A percentile compares a stretch with the other conserved stretches of the same genome.
Conservation (phyloP, 208 protist species). For the Histomonas meleagridis region DNA sequence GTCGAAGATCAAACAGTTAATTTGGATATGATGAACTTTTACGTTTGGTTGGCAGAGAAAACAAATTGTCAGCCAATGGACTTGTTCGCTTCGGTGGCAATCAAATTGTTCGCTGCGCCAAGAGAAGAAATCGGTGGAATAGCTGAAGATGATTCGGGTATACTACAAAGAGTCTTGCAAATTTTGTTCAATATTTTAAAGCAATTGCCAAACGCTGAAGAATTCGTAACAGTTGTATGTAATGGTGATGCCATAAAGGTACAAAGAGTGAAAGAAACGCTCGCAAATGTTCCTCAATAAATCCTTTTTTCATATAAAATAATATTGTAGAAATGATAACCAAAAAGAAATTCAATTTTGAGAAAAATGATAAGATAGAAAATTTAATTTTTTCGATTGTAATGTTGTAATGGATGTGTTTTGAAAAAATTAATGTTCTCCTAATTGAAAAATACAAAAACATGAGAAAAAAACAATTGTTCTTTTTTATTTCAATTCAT, state of each 20-base stretch:
- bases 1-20: neutral
- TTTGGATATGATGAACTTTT: neutral
- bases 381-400: too few relatives aligned
- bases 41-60: neutral
- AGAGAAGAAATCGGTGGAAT: neutral
- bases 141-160: neutral
- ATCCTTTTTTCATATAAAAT: too few relatives aligned
- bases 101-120: neutral
- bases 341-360: too few relatives aligned
- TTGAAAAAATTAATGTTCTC: too few relatives aligned
- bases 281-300: too few relatives aligned
- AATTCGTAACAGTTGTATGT: neutral
- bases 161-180: neutral
- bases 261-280: neutral
- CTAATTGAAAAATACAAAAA: too few relatives aligned
- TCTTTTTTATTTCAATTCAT: too few relatives aligned
- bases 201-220: neutral
- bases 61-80: neutral
- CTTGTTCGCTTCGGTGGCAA: neutral
- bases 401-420: too few relatives aligned
- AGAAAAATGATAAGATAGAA: too few relatives aligned
- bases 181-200: neutral
- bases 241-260: neutral
- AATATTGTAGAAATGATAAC: too few relatives aligned
- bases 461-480: too few relatives aligned